Conservation (phyloP, 1,139 yeast genomes). For the Candida dubliniensis region DNA sequence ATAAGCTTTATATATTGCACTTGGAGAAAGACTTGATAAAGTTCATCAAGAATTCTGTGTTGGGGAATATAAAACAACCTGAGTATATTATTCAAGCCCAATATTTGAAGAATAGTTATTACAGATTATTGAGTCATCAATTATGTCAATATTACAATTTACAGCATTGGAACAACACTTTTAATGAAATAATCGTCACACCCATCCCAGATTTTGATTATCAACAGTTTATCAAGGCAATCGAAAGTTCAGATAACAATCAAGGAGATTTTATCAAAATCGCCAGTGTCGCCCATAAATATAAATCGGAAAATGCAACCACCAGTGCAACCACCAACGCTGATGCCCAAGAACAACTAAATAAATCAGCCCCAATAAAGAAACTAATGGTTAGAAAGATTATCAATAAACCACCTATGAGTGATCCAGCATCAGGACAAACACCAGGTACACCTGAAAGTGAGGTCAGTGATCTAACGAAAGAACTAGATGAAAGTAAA, state of each 20-base stretch:
- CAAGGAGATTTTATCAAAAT: slow-evolving; percentile 13
- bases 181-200: slow-evolving; percentile 29
- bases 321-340: neutral
- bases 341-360: neutral
- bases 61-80: slow-evolving; percentile 13
- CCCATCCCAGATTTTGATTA: slow-evolving; percentile 22
- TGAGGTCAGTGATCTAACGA: slow-evolving; percentile 5
- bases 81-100: slow-evolving; percentile 22
- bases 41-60: slow-evolving; percentile 27
- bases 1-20: slow-evolving; percentile 51
- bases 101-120: slow-evolving; percentile 63
- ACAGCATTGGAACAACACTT: slow-evolving; percentile 28
- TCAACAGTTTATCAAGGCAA: slow-evolving; percentile 12
- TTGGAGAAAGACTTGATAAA: slow-evolving; percentile 50
- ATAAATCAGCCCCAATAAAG: slow-evolving; percentile 9
- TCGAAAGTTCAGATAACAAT: slow-evolving; percentile 6
- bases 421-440: neutral
- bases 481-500: slow-evolving; percentile 6
- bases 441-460: slow-evolving; percentile 6
- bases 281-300: slow-evolving; percentile 13
- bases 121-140: slow-evolving; percentile 64
- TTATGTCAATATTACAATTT: slow-evolving; percentile 65
- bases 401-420: slow-evolving; percentile 5
- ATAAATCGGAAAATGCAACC: slow-evolving; percentile 8
- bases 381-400: slow-evolving; percentile 21